Evolutionary conservation across 495 filamentous ascomycete species (phyloP).

Genomic region (Amorphotheca resinae): DNA sequence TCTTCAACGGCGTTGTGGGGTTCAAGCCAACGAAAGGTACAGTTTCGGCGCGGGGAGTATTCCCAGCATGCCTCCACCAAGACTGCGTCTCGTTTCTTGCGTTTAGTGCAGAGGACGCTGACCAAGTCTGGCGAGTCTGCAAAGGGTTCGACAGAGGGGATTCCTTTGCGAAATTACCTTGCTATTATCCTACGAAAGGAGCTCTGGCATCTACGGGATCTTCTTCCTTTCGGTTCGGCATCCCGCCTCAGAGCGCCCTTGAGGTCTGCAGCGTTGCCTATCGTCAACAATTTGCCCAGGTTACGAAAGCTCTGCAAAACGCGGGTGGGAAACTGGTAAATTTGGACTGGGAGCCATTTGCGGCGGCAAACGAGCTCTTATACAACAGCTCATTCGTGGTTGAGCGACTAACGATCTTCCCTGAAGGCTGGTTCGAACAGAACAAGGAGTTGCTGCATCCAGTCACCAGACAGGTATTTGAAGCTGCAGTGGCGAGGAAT

Average conservation of each 20-base stretch:
- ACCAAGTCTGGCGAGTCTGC: slow-evolving; percentile 41
- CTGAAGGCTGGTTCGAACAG: slow-evolving; percentile 15
- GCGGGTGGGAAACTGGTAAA: slow-evolving; percentile 33
- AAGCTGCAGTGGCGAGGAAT: slow-evolving; percentile 27
- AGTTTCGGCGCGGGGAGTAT: slow-evolving; percentile 42
- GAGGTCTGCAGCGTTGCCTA: slow-evolving; percentile 33
- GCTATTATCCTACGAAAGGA: background rate
- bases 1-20: slow-evolving; percentile 52
- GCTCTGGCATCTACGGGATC: background rate
- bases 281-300: slow-evolving; percentile 32
- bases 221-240: slow-evolving; percentile 36
- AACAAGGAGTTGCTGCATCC: slow-evolving; percentile 34
- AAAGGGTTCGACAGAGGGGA: slow-evolving; percentile 41
- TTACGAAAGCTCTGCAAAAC: slow-evolving; percentile 28
- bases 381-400: slow-evolving; percentile 45
- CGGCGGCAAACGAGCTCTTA: slow-evolving; percentile 41
- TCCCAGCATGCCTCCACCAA: slow-evolving; percentile 48
- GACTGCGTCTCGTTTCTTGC: slow-evolving; percentile 51
- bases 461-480: slow-evolving; percentile 40
- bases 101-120: slow-evolving; percentile 36
- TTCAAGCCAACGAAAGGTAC: slow-evolving; percentile 57
- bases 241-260: slow-evolving; percentile 35
- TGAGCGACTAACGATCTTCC: slow-evolving; percentile 33
- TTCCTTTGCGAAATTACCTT: slow-evolving; percentile 36
- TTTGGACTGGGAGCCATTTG: slow-evolving; percentile 42